Evolutionary conservation across 306 rosid species (phyloP), one percentile per base, ranked within the genome.

Genomic region (Albizia julibrissin): DNA sequence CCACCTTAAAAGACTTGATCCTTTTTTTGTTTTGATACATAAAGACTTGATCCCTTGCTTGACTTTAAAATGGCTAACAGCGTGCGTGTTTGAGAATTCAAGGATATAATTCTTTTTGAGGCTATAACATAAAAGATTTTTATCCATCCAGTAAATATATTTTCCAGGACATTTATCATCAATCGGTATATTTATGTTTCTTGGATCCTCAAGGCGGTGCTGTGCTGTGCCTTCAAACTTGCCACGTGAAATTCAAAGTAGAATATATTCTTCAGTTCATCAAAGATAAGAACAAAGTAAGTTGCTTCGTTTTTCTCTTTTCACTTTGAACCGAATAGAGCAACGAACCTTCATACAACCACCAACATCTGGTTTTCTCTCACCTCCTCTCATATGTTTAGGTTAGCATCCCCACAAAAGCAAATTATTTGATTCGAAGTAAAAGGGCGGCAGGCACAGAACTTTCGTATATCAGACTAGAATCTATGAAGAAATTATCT

Each of bases 251-350:
- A 22, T n/a, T 26, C 49, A 2, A n/a, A 8, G 27, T 22, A 31
- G 75, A 71, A 71, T 71, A 44, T 71, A 71, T 70, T 42, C 75
- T 42, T 0, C 29, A 22, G 7, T 43, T 71, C 58, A 43, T 71
- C 22, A 22, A 71, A 71, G 75, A 24, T 43, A 44, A 71, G 58
- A 71, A 71, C 27, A 71, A 71, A 24, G 75, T 44, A n/a, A 24
- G 75, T 13, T 71, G 58, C 31, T 14, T 24, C 14, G 16, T 10
- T 43, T 22, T 71, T 44, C 1, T 13, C 24, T 71, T 69, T 71
- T 24, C 37, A 15, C 39, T 43, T 71, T 26, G 39, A 44, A 44
- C 58, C 27, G 44, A 44, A 42, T 13, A 13, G n/a, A 43, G 44
- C 24, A 69, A 39, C 18, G 18, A 69, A 39, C 49, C 44, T 69